Conservation (phyloP, 805 yeast genomes). For the Hanseniaspora occidentalis region DNA sequence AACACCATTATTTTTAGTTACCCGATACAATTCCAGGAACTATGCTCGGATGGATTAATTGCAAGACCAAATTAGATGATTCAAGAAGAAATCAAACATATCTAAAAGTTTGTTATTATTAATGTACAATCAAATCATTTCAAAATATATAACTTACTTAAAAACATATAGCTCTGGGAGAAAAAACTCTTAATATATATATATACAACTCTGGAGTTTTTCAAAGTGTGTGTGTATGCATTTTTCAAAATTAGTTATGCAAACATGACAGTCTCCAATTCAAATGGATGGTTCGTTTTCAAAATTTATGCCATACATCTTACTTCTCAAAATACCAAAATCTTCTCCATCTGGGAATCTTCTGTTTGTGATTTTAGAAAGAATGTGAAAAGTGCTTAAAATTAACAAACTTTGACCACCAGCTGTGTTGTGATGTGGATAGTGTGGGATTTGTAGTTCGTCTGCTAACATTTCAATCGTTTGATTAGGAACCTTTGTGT, state of each 20-base stretch:
- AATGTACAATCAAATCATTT: no score
- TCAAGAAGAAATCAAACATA: no score
- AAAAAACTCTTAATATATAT: no score
- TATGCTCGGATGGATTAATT: no score
- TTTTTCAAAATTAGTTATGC: no score
- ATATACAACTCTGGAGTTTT: no score
- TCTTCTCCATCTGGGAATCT: constrained; percentile 24
- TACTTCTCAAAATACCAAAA: constrained; percentile 33
- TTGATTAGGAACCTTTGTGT: constrained; percentile 10
- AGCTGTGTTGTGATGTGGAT: constrained; percentile 40
- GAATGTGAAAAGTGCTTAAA: constrained; percentile 51
- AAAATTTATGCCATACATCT: constrained; percentile 35
- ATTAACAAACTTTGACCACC: constrained; percentile 55
- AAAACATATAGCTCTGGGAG: no score
- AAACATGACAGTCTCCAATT: neutral
- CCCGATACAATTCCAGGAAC: no score
- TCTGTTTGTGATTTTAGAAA: constrained; percentile 25
- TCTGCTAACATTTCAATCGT: constrained; percentile 51
- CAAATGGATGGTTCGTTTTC: constrained; percentile 2
- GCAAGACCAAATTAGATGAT: neutral
- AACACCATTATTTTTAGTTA: no score
- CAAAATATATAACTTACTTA: no score
- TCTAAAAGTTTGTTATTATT: no score
- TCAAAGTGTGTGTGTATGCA: no score
- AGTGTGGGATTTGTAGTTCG: constrained; percentile 54